These are phyloP conservation scores for Yarrowia sp. DNA, from an alignment of 805 yeast genomes.

Conservation along the genomic window DNA sequence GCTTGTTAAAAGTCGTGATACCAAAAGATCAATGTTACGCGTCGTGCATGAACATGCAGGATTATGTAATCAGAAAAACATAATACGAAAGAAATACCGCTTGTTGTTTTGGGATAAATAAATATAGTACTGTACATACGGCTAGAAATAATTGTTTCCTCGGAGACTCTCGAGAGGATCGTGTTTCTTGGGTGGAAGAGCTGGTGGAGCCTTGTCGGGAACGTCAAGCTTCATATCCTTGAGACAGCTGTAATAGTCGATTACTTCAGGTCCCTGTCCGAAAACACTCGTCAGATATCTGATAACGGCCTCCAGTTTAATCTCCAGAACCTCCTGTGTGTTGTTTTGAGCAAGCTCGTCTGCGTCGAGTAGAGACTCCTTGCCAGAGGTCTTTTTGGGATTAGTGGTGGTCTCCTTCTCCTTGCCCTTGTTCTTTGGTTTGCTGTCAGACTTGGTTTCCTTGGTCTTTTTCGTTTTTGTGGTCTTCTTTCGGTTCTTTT, in stretches of 20 bases:
- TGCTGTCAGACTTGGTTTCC: neutral
- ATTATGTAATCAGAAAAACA: neutral
- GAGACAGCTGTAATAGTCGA: neutral
- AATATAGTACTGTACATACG: conserved; percentile 24
- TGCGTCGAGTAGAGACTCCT: neutral
- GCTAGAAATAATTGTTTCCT: conserved; percentile 18
- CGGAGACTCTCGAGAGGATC: conserved; percentile 24
- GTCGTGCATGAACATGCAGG: conserved; percentile 28
- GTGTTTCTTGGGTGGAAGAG: neutral
- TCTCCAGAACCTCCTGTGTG: neutral
- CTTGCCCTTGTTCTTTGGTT: neutral
- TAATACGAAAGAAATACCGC: neutral
- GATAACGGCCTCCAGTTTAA: neutral
- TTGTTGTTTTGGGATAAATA: neutral
- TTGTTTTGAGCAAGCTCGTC: neutral
- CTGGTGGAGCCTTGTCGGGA: neutral
- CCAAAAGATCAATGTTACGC: neutral
- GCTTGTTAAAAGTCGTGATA: neutral
- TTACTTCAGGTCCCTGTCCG: too few relatives aligned
- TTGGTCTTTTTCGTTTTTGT: neutral
- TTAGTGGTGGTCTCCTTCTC: neutral
- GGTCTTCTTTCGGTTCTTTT: conserved; percentile 22
- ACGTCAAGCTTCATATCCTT: conserved; percentile 7
- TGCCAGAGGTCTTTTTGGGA: neutral
- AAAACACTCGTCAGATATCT: neutral